Conservation (phyloP, 805 yeast species). For the Nakazawaea ishiwadae region DNA sequence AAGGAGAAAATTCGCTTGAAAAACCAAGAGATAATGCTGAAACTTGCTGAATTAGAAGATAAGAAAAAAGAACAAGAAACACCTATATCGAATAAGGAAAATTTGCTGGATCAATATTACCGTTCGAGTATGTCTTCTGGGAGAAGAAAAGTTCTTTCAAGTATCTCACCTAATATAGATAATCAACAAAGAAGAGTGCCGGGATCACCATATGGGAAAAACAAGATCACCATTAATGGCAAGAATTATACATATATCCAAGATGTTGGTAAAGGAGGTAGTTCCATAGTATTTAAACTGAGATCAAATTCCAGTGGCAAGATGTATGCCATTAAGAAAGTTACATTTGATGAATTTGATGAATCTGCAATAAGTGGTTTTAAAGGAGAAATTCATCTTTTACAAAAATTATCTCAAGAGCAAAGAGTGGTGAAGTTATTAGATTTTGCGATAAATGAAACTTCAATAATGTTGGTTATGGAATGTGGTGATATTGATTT, state of each 20-base stretch:
- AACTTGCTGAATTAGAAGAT: not conserved
- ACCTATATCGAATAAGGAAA: not conserved
- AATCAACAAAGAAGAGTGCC: not conserved
- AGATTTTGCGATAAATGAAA: slow-evolving; percentile 66
- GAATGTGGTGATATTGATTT: slow-evolving; percentile 93
- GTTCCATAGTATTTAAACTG: slow-evolving; percentile 88
- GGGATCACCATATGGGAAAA: not conserved
- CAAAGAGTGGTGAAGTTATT: slow-evolving; percentile 74
- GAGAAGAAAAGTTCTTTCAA: not conserved
- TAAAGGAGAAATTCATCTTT: slow-evolving; percentile 83
- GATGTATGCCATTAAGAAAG: slow-evolving; percentile 76
- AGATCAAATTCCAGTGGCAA: slow-evolving; percentile 46
- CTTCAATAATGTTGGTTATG: slow-evolving; percentile 72
- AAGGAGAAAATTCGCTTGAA: not conserved
- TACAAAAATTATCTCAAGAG: slow-evolving; percentile 53
- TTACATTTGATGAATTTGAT: slow-evolving; percentile 76
- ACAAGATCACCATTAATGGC: slow-evolving; percentile 21
- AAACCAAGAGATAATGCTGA: not conserved
- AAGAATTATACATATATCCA: slow-evolving; percentile 65
- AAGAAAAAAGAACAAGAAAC: not conserved
- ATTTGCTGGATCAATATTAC: not conserved
- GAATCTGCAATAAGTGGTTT: slow-evolving; percentile 69
- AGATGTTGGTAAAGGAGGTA: slow-evolving; percentile 86
- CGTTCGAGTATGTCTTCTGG: not conserved
- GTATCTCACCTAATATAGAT: slow-evolving; percentile 1